These are phyloP conservation scores for Phytomonas sp. DNA, from an alignment of 208 protist genomes.

Conservation along the genomic window DNA sequence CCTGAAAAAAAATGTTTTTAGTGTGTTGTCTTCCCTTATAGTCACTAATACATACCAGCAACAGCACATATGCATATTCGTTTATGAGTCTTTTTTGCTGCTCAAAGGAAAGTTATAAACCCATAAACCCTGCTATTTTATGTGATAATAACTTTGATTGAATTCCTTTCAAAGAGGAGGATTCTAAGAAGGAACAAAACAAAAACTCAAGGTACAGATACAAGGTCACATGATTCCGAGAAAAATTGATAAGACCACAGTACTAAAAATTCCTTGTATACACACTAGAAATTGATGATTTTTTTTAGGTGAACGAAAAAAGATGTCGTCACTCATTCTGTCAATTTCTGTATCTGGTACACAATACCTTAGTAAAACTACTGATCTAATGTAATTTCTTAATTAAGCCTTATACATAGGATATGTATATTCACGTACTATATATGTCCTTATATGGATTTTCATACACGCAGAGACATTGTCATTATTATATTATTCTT, in stretches of 20 bases:
- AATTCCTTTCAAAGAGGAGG: neutral
- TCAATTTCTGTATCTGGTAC: neutral
- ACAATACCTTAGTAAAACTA: neutral
- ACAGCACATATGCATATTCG: neutral
- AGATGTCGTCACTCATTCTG: neutral
- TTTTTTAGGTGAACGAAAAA: neutral
- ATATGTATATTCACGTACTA: slow-evolving; percentile 6
- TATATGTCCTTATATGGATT: neutral
- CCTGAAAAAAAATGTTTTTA: neutral
- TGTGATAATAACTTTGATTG: neutral
- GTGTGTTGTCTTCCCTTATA: neutral
- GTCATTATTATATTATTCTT: neutral
- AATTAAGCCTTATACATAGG: neutral
- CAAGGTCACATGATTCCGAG: neutral
- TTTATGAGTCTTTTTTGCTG: neutral
- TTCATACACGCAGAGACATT: neutral
- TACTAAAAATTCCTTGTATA: neutral
- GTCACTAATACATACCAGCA: neutral
- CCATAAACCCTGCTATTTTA: neutral
- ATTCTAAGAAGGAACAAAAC: neutral
- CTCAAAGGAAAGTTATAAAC: neutral
- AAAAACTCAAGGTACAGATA: neutral
- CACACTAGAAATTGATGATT: neutral
- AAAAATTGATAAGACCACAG: neutral
- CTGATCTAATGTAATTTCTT: neutral